Evolutionary conservation across 2,329 filamentous ascomycete genomes (phyloP).

Genomic region (Ilyonectria sp.): DNA sequence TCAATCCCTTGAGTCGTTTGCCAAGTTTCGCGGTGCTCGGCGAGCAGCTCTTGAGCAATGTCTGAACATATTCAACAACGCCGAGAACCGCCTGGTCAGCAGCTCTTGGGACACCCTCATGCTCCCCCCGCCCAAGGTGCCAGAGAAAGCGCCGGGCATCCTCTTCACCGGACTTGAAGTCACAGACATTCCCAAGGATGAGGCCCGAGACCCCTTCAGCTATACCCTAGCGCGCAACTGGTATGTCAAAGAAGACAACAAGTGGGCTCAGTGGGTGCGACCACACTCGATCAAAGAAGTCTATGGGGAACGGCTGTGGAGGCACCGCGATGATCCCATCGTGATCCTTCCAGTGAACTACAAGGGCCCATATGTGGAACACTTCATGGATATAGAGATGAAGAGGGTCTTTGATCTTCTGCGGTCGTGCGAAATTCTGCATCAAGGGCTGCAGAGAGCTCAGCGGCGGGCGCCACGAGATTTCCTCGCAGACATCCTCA

Average conservation of each 20-base stretch:
- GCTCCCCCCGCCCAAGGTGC: slow-evolving; percentile 48
- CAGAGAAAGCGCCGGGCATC: slow-evolving; percentile 41
- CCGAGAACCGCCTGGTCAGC: slow-evolving; percentile 56
- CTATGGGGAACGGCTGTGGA: slow-evolving; percentile 23
- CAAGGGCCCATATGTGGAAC: slow-evolving; percentile 39
- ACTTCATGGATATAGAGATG: slow-evolving; percentile 46
- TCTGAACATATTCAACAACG: slow-evolving; percentile 55
- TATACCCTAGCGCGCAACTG: slow-evolving; percentile 47
- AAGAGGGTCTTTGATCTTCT: slow-evolving; percentile 35
- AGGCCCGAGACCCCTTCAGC: slow-evolving; percentile 46
- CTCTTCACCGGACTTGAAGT: slow-evolving; percentile 41
- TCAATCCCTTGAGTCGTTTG: slow-evolving; percentile 47
- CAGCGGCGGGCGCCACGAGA: slow-evolving; percentile 33
- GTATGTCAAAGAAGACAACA: slow-evolving; percentile 35
- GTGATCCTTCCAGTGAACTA: slow-evolving; percentile 47
- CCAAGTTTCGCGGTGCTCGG: slow-evolving; percentile 58
- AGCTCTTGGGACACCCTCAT: slow-evolving; percentile 56
- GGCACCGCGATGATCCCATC: slow-evolving; percentile 28
- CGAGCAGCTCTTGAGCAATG: slow-evolving; percentile 63
- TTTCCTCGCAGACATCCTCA: slow-evolving; percentile 34
- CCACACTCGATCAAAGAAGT: slow-evolving; percentile 37
- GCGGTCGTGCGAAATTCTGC: slow-evolving; percentile 31
- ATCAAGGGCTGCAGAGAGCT: slow-evolving; percentile 34
- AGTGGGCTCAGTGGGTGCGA: slow-evolving; percentile 40
- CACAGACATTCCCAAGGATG: slow-evolving; percentile 40